Evolutionary conservation across 176 grass and related monocot species (phyloP).

Genomic region (Cenchrus purpureus): DNA sequence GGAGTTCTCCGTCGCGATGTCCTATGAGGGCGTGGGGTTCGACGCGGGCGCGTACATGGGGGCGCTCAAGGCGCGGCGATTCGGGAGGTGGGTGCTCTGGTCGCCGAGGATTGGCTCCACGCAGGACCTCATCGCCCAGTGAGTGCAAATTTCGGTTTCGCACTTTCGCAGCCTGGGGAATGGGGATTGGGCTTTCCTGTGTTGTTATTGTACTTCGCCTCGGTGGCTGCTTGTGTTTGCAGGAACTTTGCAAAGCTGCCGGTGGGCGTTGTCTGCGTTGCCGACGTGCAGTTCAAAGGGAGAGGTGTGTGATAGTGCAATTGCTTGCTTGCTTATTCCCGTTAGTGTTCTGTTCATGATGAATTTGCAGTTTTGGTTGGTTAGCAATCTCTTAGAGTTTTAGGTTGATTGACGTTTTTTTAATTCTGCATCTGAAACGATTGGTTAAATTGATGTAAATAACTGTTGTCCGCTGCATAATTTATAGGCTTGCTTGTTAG

Average conservation of each 20-base stretch:
- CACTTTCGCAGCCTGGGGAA: background rate
- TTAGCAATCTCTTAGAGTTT: background rate
- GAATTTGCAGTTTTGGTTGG: background rate
- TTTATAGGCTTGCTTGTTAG: background rate
- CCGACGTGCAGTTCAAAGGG: slow-evolving; percentile 85
- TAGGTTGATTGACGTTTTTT: background rate
- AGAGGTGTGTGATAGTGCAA: slow-evolving; percentile 59
- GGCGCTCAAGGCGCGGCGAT: slow-evolving; percentile 51
- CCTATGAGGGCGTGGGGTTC: slow-evolving; percentile 37
- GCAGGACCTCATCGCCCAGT: slow-evolving; percentile 77
- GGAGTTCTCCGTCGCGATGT: slow-evolving; percentile 45
- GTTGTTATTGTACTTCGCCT: background rate
- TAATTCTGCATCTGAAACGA: background rate
- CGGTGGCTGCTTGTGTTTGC: background rate
- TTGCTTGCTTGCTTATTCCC: background rate
- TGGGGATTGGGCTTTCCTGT: background rate
- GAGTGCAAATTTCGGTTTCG: background rate
- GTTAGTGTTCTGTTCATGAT: background rate
- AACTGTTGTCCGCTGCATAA: background rate
- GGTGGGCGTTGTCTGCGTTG: slow-evolving; percentile 74
- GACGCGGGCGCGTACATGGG: slow-evolving; percentile 60
- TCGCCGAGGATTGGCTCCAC: slow-evolving; percentile 84
- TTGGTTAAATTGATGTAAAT: background rate
- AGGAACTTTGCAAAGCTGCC: slow-evolving; percentile 90
- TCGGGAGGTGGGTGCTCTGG: slow-evolving; percentile 81